phyloP scores from a whole-genome alignment of 495 filamentous ascomycete genomes.

The Penicillium arizonense region DNA sequence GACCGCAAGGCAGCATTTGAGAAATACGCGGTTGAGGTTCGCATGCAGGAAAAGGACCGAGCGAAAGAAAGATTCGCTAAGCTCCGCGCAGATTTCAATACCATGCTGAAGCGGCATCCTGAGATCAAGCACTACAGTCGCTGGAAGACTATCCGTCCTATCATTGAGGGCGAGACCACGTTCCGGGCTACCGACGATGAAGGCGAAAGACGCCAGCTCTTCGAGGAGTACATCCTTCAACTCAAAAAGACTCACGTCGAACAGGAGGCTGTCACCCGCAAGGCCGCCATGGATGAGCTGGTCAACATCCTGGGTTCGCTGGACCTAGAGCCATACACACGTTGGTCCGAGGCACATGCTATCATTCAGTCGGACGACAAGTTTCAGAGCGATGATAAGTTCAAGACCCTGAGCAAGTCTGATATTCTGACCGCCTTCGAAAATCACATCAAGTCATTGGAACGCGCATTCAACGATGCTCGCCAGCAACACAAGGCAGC shows the following conservation, averaged over 20 bases:
- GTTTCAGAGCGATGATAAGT: constrained; percentile 84
- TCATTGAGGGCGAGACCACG: constrained; percentile 92
- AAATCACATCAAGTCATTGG: constrained; percentile 88
- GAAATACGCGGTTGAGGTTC: constrained; percentile 89
- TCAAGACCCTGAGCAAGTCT: constrained; percentile 80
- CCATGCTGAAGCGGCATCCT: constrained; percentile 93
- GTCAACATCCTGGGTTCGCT: constrained; percentile 78
- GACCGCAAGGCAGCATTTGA: constrained; percentile 91
- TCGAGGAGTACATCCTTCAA: constrained; percentile 88
- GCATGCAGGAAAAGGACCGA: constrained; percentile 89
- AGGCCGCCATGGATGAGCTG: constrained; percentile 84
- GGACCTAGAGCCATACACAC: constrained; percentile 87
- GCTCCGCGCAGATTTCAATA: constrained; percentile 88
- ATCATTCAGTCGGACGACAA: constrained; percentile 75
- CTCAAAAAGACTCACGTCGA: constrained; percentile 77
- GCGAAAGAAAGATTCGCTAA: constrained; percentile 94
- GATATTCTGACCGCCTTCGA: constrained; percentile 93
- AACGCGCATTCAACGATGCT: constrained; percentile 85
- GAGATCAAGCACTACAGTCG: constrained; percentile 98
- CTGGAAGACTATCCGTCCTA: constrained; percentile 94
- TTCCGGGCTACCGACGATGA: constrained; percentile 91
- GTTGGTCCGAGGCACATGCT: constrained; percentile 87
- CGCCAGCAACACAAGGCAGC: constrained; percentile 81
- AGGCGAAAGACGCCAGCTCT: constrained; percentile 83
- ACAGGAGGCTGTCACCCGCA: constrained; percentile 65